Evolutionary conservation across 345 rosid genomes (phyloP).

Genomic region (Syzygium jambos): DNA sequence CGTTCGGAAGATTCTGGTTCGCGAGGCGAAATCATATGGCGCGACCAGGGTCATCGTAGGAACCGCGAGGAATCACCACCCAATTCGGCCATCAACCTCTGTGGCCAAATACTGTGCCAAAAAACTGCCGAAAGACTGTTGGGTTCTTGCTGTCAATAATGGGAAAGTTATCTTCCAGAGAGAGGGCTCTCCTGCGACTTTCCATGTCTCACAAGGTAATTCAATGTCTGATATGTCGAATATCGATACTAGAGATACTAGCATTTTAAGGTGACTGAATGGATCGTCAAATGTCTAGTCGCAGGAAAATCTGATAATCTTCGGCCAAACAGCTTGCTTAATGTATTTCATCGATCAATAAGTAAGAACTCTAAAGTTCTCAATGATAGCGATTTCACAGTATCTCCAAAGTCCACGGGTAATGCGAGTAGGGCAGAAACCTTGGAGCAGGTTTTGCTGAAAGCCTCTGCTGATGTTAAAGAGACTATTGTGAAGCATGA

Average conservation of each 20-base stretch:
- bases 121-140: slow-evolving; percentile 48
- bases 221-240: not conserved
- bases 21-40: slow-evolving; percentile 60
- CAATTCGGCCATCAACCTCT: slow-evolving; percentile 53
- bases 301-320: slow-evolving; percentile 41
- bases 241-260: not conserved
- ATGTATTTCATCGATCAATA: slow-evolving; percentile 44
- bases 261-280: not conserved
- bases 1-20: slow-evolving; percentile 49
- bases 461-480: slow-evolving; percentile 28
- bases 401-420: not conserved
- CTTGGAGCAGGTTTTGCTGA: slow-evolving; percentile 30
- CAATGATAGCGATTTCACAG: slow-evolving; percentile 22
- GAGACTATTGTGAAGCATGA: slow-evolving; percentile 17
- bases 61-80: slow-evolving; percentile 28
- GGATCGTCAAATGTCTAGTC: not conserved
- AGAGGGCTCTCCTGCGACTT: slow-evolving; percentile 39
- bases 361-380: slow-evolving; percentile 37
- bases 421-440: slow-evolving; percentile 19
- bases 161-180: slow-evolving; percentile 65
- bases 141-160: slow-evolving; percentile 62
- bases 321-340: slow-evolving; percentile 35
- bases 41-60: slow-evolving; percentile 72
- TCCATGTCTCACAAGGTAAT: slow-evolving; percentile 34
- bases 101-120: slow-evolving; percentile 83